A percentile compares a stretch with the other conserved stretches of the same genome.
Evolutionary conservation across 495 filamentous ascomycete genomes (phyloP).

Genomic region (Penicillium steckii): DNA sequence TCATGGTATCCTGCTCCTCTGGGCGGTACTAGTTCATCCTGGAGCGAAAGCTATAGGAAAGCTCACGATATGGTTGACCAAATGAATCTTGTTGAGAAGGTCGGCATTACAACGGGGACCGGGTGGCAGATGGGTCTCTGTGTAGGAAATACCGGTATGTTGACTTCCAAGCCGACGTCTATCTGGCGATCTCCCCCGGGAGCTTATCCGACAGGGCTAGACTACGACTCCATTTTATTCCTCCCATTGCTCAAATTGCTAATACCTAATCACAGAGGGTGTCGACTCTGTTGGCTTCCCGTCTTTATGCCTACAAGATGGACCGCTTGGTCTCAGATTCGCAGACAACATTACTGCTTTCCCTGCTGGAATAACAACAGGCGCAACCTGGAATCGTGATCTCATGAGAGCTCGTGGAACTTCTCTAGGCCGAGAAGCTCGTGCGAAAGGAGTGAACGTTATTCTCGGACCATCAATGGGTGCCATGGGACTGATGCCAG

Average conservation of each 20-base stretch:
- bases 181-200: too few species aligned
- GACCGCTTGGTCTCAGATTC: slow-evolving; percentile 78
- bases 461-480: slow-evolving; percentile 77
- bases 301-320: slow-evolving; percentile 85
- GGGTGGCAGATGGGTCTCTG: slow-evolving; percentile 90
- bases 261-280: slow-evolving; percentile 42
- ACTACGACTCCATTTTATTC: too few species aligned
- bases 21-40: slow-evolving; percentile 71
- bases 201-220: too few species aligned
- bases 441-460: slow-evolving; percentile 70
- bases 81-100: slow-evolving; percentile 90
- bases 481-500: slow-evolving; percentile 75
- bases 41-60: slow-evolving; percentile 80
- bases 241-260: too few species aligned
- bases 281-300: slow-evolving; percentile 74
- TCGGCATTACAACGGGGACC: slow-evolving; percentile 90
- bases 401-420: slow-evolving; percentile 71
- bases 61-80: slow-evolving; percentile 72
- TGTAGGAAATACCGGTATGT: slow-evolving; percentile 76
- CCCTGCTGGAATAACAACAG: slow-evolving; percentile 81
- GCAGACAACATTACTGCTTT: slow-evolving; percentile 75
- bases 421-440: slow-evolving; percentile 68
- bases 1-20: slow-evolving; percentile 84
- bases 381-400: slow-evolving; percentile 82
- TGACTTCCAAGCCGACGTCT: too few species aligned